Evolutionary conservation across 805 yeast species (phyloP).

Genomic region (Kluyveromyces siamensis): DNA sequence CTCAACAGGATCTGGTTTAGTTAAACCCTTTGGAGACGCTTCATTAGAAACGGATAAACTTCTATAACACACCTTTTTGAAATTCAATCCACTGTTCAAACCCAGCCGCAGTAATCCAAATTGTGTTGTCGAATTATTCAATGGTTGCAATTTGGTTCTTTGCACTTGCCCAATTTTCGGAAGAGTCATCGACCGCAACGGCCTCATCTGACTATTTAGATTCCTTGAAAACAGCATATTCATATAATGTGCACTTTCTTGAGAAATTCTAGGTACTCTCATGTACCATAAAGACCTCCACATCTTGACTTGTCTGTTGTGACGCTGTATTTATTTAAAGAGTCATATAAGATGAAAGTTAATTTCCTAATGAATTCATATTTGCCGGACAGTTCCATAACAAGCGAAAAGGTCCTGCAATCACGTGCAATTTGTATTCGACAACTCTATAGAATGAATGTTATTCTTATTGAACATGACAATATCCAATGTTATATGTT

Average conservation of each 20-base stretch:
- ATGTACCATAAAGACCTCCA: not conserved
- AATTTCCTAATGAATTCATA: not conserved
- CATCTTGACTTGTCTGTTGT: not conserved
- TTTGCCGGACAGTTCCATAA: no score
- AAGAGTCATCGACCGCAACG: not conserved
- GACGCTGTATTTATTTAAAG: not conserved
- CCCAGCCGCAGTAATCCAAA: not conserved
- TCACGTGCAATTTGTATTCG: not conserved
- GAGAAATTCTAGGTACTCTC: not conserved
- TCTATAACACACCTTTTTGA: not conserved
- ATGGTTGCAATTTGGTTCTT: not conserved
- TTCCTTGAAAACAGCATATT: not conserved
- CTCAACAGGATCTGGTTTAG: not conserved
- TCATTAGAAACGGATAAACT: not conserved
- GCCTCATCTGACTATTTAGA: not conserved
- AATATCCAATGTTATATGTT: not conserved
- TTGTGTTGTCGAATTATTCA: not conserved
- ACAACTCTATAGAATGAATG: not conserved
- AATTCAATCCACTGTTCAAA: not conserved
- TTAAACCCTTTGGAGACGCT: not conserved
- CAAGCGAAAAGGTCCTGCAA: no score
- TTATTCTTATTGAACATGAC: not conserved
- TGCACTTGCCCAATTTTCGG: not conserved
- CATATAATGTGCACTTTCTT: not conserved
- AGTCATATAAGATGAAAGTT: not conserved